Conservation (phyloP, 1,139 yeast species). For the Blastobotrys petasosporus region DNA sequence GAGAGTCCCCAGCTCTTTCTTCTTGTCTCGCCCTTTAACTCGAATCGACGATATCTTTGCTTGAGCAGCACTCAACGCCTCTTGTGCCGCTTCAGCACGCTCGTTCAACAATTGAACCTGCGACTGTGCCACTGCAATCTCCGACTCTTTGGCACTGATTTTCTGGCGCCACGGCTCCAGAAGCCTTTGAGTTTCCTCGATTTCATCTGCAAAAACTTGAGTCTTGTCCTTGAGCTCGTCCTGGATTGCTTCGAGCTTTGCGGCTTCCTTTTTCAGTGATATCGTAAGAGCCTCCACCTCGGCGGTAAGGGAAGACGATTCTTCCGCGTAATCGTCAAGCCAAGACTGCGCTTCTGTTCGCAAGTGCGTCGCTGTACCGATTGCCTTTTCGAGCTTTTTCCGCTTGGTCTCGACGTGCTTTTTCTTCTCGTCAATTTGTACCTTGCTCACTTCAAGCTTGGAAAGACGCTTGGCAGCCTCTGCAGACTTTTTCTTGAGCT, state of each 20-base stretch:
- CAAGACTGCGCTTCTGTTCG: conserved; percentile 43
- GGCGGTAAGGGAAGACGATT: conserved; percentile 31
- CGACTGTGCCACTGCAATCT: conserved; percentile 58
- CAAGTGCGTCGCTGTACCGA: conserved; percentile 36
- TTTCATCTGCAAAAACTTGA: conserved; percentile 53
- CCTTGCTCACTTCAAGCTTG: conserved; percentile 42
- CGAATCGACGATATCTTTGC: conserved; percentile 44
- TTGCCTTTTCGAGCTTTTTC: conserved; percentile 53
- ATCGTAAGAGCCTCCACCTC: conserved; percentile 43
- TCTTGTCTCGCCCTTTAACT: conserved; percentile 50
- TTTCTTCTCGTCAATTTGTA: conserved; percentile 66
- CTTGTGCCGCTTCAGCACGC: conserved; percentile 41
- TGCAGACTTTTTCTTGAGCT: conserved; percentile 24
- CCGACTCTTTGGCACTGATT: conserved; percentile 59
- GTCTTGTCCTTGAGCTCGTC: conserved; percentile 68
- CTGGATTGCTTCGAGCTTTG: conserved; percentile 56
- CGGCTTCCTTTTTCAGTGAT: conserved; percentile 49
- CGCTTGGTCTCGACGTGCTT: conserved; percentile 56
- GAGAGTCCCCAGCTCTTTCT: conserved; percentile 33
- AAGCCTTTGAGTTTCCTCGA: conserved; percentile 56
- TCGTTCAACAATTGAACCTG: conserved; percentile 56
- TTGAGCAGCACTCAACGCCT: conserved; percentile 45
- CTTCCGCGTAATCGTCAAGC: conserved; percentile 42
- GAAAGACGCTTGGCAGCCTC: conserved; percentile 26
- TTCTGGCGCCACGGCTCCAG: conserved; percentile 82